Conservation (phyloP, 495 filamentous ascomycete genomes). For the Jackrogersella multiformis region DNA sequence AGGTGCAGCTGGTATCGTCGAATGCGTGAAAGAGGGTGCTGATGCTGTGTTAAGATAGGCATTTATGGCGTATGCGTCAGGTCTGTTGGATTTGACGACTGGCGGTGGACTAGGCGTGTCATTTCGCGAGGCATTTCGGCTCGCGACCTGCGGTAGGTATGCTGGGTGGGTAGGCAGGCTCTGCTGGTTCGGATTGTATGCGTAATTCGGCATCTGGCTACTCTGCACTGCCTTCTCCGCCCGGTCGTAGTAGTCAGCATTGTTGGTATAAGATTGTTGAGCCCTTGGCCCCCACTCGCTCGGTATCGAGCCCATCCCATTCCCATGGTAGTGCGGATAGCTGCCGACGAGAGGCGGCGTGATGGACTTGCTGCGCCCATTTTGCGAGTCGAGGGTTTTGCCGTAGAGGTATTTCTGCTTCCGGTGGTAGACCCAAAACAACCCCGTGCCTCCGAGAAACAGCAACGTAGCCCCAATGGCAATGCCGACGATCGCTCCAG, state of each 20-base stretch:
- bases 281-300: conserved; percentile 37
- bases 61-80: conserved; percentile 41
- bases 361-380: conserved; percentile 32
- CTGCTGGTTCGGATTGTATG: neutral
- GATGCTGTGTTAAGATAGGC: conserved; percentile 40
- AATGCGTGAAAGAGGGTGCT: neutral
- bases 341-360: conserved; percentile 24
- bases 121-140: conserved; percentile 42
- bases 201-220: neutral
- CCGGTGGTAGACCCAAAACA: conserved; percentile 56
- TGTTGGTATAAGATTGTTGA: conserved; percentile 39
- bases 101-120: conserved; percentile 30
- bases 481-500: conserved; percentile 59
- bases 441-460: conserved; percentile 48
- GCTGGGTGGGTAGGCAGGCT: conserved; percentile 58
- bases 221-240: conserved; percentile 31
- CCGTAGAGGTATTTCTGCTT: conserved; percentile 45
- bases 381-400: conserved; percentile 17
- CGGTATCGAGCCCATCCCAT: conserved; percentile 1
- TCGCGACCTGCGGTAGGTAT: conserved; percentile 53
- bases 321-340: conserved; percentile 19
- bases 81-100: conserved; percentile 30
- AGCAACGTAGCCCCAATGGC: conserved; percentile 49
- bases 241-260: conserved; percentile 44
- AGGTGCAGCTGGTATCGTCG: conserved; percentile 11